Conservation (phyloP, 2,329 filamentous ascomycete species). For the Neonectria faginata region DNA sequence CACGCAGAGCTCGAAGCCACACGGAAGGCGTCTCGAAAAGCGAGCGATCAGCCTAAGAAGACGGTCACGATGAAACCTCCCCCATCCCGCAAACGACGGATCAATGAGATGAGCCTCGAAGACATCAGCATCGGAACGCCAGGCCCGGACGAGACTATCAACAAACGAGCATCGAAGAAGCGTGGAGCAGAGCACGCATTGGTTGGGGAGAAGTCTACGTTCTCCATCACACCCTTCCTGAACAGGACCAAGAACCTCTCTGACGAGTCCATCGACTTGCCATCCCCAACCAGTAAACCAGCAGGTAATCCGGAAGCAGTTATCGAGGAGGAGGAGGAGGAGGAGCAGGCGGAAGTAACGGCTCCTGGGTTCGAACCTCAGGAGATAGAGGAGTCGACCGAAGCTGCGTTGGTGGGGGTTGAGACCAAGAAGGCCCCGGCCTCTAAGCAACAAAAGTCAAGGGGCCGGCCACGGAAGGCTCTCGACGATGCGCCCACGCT, state of each 20-base stretch:
- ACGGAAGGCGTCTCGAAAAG: constrained; percentile 30
- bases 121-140: constrained; percentile 62
- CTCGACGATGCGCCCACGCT: constrained; percentile 59
- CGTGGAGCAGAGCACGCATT: constrained; percentile 62
- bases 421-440: constrained; percentile 27
- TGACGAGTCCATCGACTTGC: constrained; percentile 50
- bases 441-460: constrained; percentile 51
- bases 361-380: constrained; percentile 23
- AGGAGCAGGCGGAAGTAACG: constrained; percentile 27
- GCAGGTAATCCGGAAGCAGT: constrained; percentile 42
- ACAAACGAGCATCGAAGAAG: constrained; percentile 65
- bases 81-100: constrained; percentile 59
- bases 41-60: constrained; percentile 42
- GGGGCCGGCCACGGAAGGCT: constrained; percentile 59
- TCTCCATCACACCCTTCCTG: constrained; percentile 94
- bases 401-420: constrained; percentile 13
- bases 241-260: constrained; percentile 74
- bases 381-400: constrained; percentile 24
- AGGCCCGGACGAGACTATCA: constrained; percentile 55
- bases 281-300: constrained; percentile 39
- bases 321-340: constrained; percentile 47
- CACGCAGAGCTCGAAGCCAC: constrained; percentile 56
- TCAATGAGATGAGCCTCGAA: constrained; percentile 58
- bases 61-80: constrained; percentile 44
- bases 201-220: constrained; percentile 87